Evolutionary conservation across 2,329 filamentous ascomycete genomes (phyloP).

Genomic region (Phoma herbarum): DNA sequence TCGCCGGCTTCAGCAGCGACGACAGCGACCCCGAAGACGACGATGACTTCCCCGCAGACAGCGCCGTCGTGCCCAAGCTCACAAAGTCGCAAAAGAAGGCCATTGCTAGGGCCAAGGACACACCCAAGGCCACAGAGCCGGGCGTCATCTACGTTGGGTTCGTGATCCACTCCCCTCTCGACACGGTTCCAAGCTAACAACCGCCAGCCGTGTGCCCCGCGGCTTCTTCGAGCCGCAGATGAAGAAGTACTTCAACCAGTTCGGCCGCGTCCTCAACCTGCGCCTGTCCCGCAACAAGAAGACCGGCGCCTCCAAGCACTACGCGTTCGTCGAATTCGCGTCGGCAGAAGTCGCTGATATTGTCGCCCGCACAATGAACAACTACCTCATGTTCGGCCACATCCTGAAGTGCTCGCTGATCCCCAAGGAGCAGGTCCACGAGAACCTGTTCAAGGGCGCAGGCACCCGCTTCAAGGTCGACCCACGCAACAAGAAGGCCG

Average conservation of each 20-base stretch:
- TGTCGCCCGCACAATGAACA: conserved; percentile 95
- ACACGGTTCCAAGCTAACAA: conserved; percentile 11
- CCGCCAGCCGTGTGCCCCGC: conserved; percentile 77
- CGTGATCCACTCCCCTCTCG: conserved; percentile 27
- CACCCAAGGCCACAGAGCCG: conserved; percentile 64
- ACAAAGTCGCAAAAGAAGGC: conserved; percentile 47
- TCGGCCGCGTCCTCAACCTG: conserved; percentile 80
- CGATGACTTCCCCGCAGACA: conserved; percentile 49
- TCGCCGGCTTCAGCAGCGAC: conserved; percentile 61
- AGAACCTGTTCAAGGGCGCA: conserved; percentile 86
- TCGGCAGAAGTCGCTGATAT: conserved; percentile 84
- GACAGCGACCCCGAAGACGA: conserved; percentile 50
- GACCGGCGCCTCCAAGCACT: conserved; percentile 92
- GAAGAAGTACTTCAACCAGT: conserved; percentile 91
- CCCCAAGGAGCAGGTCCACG: conserved; percentile 78
- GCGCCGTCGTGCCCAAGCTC: conserved; percentile 46
- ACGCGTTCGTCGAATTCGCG: conserved; percentile 90
- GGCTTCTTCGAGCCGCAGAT: conserved; percentile 98
- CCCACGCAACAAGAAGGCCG: conserved; percentile 87
- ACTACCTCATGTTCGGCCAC: conserved; percentile 94
- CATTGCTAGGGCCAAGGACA: conserved; percentile 61
- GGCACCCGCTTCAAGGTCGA: conserved; percentile 89
- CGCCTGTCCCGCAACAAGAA: conserved; percentile 90
- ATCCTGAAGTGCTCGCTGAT: conserved; percentile 88
- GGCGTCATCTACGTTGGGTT: conserved; percentile 87